These are phyloP conservation scores for Botrytis medusae DNA, from an alignment of 2,329 filamentous ascomycete genomes.

Conservation along the genomic window DNA sequence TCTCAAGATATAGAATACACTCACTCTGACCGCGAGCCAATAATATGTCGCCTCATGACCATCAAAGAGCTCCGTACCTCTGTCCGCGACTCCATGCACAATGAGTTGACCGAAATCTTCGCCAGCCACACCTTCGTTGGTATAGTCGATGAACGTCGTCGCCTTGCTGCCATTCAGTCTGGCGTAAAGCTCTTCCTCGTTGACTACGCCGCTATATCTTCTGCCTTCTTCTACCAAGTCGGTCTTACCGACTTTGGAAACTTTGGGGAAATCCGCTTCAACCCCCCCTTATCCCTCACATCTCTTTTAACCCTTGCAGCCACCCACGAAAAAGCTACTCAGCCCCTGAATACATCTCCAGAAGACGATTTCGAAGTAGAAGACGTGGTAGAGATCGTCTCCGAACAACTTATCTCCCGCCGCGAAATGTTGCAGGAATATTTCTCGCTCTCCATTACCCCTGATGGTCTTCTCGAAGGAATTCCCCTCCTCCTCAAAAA, in stretches of 20 bases:
- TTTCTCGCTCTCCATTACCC: slow-evolving; percentile 81
- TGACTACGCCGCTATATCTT: slow-evolving; percentile 84
- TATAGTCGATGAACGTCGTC: slow-evolving; percentile 80
- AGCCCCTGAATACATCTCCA: slow-evolving; percentile 35
- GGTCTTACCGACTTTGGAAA: slow-evolving; percentile 95
- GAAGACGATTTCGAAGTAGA: slow-evolving; percentile 63
- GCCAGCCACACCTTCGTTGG: slow-evolving; percentile 90
- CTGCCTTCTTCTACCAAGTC: slow-evolving; percentile 94
- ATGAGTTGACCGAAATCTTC: slow-evolving; percentile 82
- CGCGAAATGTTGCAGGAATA: slow-evolving; percentile 91
- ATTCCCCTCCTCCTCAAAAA: slow-evolving; percentile 87
- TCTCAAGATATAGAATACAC: slow-evolving; percentile 67
- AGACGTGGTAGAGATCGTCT: slow-evolving; percentile 64
- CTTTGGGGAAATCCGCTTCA: slow-evolving; percentile 80
- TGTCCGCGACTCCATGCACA: slow-evolving; percentile 80
- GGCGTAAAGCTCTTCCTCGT: slow-evolving; percentile 90
- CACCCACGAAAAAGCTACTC: slow-evolving; percentile 62
- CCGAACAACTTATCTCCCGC: slow-evolving; percentile 67
- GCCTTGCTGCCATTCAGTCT: slow-evolving; percentile 88
- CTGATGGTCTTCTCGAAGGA: slow-evolving; percentile 70
- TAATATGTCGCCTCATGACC: slow-evolving; percentile 74
- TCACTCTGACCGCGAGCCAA: slow-evolving; percentile 65
- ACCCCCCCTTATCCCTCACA: slow-evolving; percentile 68
- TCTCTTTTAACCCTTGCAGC: slow-evolving; percentile 73
- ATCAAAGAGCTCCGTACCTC: slow-evolving; percentile 79